Evolutionary conservation across 2,329 filamentous ascomycete species (phyloP), one percentile per base, ranked within the genome.

Genomic region (Alternaria metachromatica): DNA sequence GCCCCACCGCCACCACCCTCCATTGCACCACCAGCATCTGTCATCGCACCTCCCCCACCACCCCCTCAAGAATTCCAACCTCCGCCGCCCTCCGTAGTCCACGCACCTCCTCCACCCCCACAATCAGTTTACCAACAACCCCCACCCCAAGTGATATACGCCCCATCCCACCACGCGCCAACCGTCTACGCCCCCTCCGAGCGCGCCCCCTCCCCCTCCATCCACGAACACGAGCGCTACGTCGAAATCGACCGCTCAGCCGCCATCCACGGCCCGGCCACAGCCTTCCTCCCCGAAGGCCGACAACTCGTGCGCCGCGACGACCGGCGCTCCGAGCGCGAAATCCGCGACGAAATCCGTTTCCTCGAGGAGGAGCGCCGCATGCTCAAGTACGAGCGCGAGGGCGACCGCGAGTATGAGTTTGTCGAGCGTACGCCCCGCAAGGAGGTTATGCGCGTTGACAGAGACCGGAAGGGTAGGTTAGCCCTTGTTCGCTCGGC

Each of bases 401-500:
- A 85, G 51, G 81, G 82, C 21, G 84, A 85, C 50, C 81, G 82
- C 28, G 85, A 88, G 26, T 87, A 89, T 58, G 89, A 92, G 33
- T 85, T 92, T 49, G 79, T 92, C 46, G 90, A 89, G 63, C 79
- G 82, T 58, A 84, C 68, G 61, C 79, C 68, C 55, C 83, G 72
- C 74, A 85, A 71, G 55, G 87, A 89, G 63, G 81, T 89, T 58
- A 84, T 92, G 67, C 86, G 91, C 72, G 89, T 97, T 74, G 92
- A 93, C 83, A 93, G 92, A 85, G 93, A 97, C 83, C 91, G 91
- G 86, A 96, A 92, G 94, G 94, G 94, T 96, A 96, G 90, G 92
- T 90, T 96, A 89, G 88, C 90, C 85, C 89, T 94, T 84, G 92
- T 91, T 84, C 87, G 92, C 81, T 92, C 91, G 76, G 89, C 89